phyloP scores from a whole-genome alignment of 2,329 filamentous ascomycete species.

The Dactylellina parvicollis region DNA sequence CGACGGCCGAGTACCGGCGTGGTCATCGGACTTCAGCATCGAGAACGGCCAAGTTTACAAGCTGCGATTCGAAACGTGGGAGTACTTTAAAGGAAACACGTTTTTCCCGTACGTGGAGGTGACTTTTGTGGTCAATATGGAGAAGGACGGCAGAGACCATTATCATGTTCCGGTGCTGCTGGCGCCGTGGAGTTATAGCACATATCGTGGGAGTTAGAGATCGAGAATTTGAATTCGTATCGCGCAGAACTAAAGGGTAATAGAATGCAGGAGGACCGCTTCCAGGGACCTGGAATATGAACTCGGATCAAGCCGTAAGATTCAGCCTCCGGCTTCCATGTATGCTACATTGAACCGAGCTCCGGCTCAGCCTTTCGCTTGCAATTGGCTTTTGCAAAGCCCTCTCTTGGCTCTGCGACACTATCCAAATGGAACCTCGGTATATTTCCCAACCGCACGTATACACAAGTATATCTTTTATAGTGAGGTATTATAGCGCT shows the following conservation, averaged over 20 bases:
- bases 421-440: not conserved
- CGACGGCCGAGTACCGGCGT: slow-evolving; percentile 77
- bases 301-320: too few species aligned
- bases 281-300: too few species aligned
- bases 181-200: slow-evolving; percentile 82
- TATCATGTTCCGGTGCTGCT: slow-evolving; percentile 83
- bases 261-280: not conserved
- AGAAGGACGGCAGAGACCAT: slow-evolving; percentile 66
- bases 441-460: too few species aligned
- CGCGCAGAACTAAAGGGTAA: too few species aligned
- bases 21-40: slow-evolving; percentile 70
- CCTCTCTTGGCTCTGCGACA: not conserved
- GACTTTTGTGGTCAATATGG: slow-evolving; percentile 65
- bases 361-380: too few species aligned
- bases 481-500: not conserved
- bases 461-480: too few species aligned
- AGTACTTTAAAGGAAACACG: slow-evolving; percentile 73
- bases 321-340: too few species aligned
- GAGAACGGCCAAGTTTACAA: slow-evolving; percentile 70
- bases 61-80: slow-evolving; percentile 76
- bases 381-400: too few species aligned
- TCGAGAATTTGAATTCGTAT: not conserved
- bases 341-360: too few species aligned
- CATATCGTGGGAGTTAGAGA: slow-evolving; percentile 78
- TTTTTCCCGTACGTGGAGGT: slow-evolving; percentile 70